phyloP scores from a whole-genome alignment of 768 basidiomycete species.

The Leccinum boreale region DNA sequence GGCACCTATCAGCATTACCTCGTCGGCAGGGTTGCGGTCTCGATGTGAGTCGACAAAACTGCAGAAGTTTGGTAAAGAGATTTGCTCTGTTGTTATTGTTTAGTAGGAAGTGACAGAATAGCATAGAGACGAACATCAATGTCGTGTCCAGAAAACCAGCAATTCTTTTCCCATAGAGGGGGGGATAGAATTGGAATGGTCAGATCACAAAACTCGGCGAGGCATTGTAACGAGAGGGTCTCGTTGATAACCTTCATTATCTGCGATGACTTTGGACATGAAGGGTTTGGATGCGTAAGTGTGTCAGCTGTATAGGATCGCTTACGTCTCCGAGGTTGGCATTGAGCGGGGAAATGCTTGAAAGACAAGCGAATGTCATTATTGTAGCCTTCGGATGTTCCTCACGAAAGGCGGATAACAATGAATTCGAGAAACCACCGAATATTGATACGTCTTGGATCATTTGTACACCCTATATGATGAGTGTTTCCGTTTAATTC shows the following conservation, averaged over 20 bases:
- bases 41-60: conserved; percentile 55
- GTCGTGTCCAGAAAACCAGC: conserved; percentile 24
- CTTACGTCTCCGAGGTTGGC: conserved; percentile 46
- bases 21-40: conserved; percentile 55
- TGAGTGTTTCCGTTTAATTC: neutral
- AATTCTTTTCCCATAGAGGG: conserved; percentile 37
- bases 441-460: conserved; percentile 60
- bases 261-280: conserved; percentile 29
- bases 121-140: conserved; percentile 19
- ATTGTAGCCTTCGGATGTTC: conserved; percentile 64
- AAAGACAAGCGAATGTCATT: conserved; percentile 56
- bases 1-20: conserved; percentile 39
- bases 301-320: conserved; percentile 3
- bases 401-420: conserved; percentile 62
- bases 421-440: conserved; percentile 59
- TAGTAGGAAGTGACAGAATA: conserved; percentile 5
- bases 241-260: conserved; percentile 56
- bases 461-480: conserved; percentile 62
- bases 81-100: conserved; percentile 24
- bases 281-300: neutral
- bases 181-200: conserved; percentile 50
- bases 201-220: conserved; percentile 48
- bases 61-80: conserved; percentile 53
- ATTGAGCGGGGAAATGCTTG: conserved; percentile 35
- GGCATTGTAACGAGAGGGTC: conserved; percentile 51